Percentiles rank a stretch among this genome's conserved stretches.
These are phyloP conservation scores for Aspergillus aculeatinus DNA, from an alignment of 2,329 filamentous ascomycete genomes.

Conservation along the genomic window DNA sequence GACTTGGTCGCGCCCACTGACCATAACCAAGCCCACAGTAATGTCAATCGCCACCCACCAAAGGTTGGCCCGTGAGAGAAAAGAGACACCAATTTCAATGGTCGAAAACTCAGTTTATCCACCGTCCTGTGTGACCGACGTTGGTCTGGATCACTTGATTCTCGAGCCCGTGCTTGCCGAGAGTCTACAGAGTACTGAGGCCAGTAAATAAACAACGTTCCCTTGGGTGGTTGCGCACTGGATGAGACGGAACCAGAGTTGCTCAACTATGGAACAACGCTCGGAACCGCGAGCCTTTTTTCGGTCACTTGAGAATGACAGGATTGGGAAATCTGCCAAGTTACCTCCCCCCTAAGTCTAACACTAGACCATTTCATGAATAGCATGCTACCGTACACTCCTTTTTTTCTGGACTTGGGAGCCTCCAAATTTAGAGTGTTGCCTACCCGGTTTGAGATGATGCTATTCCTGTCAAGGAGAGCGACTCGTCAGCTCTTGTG, in stretches of 20 bases:
- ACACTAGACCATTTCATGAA: background rate
- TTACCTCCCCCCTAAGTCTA: background rate
- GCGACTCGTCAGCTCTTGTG: slow-evolving; percentile 8
- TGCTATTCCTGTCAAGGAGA: slow-evolving; percentile 8
- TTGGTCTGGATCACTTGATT: background rate
- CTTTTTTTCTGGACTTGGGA: background rate
- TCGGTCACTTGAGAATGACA: background rate
- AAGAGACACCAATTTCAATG: background rate
- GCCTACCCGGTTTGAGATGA: background rate
- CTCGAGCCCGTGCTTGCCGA: background rate
- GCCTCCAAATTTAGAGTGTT: slow-evolving; percentile 1
- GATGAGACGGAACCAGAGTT: slow-evolving; percentile 13
- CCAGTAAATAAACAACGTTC: slow-evolving; percentile 20
- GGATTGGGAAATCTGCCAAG: background rate
- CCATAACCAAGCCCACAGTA: slow-evolving; percentile 9
- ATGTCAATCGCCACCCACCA: slow-evolving; percentile 7
- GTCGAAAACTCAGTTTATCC: slow-evolving; percentile 4
- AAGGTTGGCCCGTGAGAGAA: slow-evolving; percentile 5
- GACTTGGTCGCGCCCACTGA: slow-evolving; percentile 6
- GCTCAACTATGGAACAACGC: background rate
- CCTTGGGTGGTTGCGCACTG: slow-evolving; percentile 17
- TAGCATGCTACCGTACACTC: background rate
- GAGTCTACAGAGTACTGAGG: background rate
- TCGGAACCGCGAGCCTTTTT: background rate
- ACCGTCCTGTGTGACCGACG: background rate